phyloP scores from a whole-genome alignment of 164 flowering plant species.

The Brasenia schreberi region DNA sequence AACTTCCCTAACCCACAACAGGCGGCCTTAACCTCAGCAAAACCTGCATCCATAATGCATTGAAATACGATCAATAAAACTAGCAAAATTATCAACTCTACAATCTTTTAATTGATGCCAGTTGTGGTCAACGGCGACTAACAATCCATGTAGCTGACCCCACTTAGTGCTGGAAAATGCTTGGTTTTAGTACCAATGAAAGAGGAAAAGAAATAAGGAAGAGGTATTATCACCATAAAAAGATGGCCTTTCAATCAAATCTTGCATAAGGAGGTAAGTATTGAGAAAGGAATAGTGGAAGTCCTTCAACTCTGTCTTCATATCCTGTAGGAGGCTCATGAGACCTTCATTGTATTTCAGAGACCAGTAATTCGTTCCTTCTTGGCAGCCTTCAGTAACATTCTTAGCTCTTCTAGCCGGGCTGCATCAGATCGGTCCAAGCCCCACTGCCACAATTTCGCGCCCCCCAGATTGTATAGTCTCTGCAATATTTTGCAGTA shows the following conservation, averaged over 20 bases:
- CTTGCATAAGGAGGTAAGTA: constrained; percentile 25
- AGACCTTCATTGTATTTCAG: constrained; percentile 30
- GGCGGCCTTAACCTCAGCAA: constrained; percentile 56
- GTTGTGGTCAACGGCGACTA: too few relatives aligned
- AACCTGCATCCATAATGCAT: constrained; percentile 22
- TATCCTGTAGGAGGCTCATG: constrained; percentile 16
- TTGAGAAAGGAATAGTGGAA: constrained; percentile 45
- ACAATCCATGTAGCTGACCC: too few relatives aligned
- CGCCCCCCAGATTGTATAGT: constrained; percentile 42
- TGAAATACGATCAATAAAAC: background rate
- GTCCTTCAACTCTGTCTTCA: constrained; percentile 34
- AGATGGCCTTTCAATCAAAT: constrained; percentile 36
- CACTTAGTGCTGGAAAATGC: too few relatives aligned
- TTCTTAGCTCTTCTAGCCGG: constrained; percentile 40
- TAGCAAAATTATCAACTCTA: background rate
- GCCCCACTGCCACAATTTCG: constrained; percentile 35
- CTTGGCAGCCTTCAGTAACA: constrained; percentile 34
- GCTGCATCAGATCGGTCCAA: constrained; percentile 50
- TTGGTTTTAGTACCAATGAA: background rate
- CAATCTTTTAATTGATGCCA: too few relatives aligned
- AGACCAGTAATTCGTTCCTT: constrained; percentile 33
- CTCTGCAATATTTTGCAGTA: constrained; percentile 22
- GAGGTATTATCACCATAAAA: constrained; percentile 29
- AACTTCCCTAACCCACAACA: constrained; percentile 72
- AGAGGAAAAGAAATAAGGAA: background rate